Conservation (phyloP, 768 basidiomycete genomes). For the Phaeotremella fagi region DNA sequence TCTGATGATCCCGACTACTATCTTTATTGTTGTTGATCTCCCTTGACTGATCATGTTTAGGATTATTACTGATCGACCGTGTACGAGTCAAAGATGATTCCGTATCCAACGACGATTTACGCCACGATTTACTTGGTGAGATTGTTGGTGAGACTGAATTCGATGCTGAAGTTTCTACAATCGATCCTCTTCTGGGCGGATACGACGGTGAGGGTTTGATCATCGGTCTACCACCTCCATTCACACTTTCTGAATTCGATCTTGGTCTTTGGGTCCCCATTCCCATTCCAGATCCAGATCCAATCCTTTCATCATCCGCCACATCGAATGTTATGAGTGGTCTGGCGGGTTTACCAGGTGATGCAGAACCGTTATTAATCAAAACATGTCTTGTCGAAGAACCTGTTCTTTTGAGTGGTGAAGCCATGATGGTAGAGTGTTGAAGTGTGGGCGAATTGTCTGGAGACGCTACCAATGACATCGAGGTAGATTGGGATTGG, state of each 20-base stretch:
- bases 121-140: too few relatives aligned
- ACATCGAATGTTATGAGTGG: conserved; percentile 26
- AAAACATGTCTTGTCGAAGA: conserved; percentile 9
- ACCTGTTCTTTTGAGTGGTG: too few relatives aligned
- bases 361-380: neutral
- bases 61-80: too few relatives aligned
- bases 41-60: too few relatives aligned
- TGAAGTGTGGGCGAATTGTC: neutral
- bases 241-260: neutral
- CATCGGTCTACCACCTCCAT: neutral
- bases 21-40: conserved; percentile 13
- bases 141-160: too few relatives aligned
- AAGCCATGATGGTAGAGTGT: too few relatives aligned
- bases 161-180: too few relatives aligned
- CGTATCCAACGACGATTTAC: too few relatives aligned
- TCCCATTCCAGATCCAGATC: too few relatives aligned
- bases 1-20: conserved; percentile 10
- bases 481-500: neutral
- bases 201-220: conserved; percentile 1
- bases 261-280: neutral
- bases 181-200: neutral
- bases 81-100: too few relatives aligned
- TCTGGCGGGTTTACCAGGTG: conserved; percentile 10
- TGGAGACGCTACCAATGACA: neutral
- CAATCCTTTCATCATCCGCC: neutral